Conservation (phyloP, 768 basidiomycete genomes). For the Hygrophorus russula region DNA sequence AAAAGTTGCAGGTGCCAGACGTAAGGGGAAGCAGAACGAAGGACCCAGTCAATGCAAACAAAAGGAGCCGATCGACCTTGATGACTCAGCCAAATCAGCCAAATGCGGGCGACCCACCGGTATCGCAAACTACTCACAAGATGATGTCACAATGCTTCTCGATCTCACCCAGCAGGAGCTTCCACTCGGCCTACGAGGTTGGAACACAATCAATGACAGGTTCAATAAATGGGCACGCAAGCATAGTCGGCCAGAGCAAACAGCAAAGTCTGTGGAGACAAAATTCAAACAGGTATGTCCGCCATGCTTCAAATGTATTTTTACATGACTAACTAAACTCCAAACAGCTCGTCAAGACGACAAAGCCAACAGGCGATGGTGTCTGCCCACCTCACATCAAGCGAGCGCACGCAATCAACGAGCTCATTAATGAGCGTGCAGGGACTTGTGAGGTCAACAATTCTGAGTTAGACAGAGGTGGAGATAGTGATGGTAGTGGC, state of each 20-base stretch:
- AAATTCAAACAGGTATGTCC: slow-evolving; percentile 12
- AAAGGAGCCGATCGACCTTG: too few relatives aligned
- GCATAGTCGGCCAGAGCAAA: slow-evolving; percentile 6
- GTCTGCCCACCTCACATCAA: slow-evolving; percentile 14
- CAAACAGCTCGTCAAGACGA: slow-evolving; percentile 12
- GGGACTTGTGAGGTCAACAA: slow-evolving; percentile 12
- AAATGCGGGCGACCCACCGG: too few relatives aligned
- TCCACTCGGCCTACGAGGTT: slow-evolving; percentile 13
- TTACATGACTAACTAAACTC: not conserved
- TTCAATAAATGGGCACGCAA: slow-evolving; percentile 11
- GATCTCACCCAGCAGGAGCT: slow-evolving; percentile 8
- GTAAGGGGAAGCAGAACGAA: too few relatives aligned
- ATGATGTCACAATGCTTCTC: slow-evolving; percentile 11
- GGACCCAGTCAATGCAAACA: too few relatives aligned
- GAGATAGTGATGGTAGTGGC: not conserved
- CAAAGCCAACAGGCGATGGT: slow-evolving; percentile 19
- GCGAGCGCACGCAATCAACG: slow-evolving; percentile 13
- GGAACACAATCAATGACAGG: slow-evolving; percentile 9
- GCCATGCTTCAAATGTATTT: not conserved
- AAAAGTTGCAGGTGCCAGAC: too few relatives aligned
- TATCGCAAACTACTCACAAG: too few relatives aligned
- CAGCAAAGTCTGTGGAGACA: slow-evolving; percentile 12
- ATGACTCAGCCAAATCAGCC: too few relatives aligned
- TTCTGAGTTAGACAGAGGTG: slow-evolving; percentile 4
- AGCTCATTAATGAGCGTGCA: slow-evolving; percentile 12